Evolutionary conservation across 192 early-diverging fungal genomes (phyloP).

Genomic region (Rhizophagus clarus): DNA sequence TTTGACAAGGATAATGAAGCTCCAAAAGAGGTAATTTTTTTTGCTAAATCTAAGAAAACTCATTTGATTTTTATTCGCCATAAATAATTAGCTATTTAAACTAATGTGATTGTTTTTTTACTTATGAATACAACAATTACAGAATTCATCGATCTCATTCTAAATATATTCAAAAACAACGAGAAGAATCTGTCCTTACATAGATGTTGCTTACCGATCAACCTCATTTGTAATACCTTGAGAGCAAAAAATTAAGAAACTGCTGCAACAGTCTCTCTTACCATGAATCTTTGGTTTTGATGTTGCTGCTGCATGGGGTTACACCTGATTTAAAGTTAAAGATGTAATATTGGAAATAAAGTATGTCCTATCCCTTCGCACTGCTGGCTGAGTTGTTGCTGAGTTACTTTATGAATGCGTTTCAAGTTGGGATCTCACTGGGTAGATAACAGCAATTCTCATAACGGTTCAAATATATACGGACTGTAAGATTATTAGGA

Average conservation of each 20-base stretch:
- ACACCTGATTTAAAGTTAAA: background rate
- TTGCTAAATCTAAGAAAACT: background rate
- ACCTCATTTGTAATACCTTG: background rate
- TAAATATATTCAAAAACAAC: constrained; percentile 12
- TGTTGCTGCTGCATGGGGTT: background rate
- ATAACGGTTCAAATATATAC: constrained; percentile 6
- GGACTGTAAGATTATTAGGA: too few species aligned
- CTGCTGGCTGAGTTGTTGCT: background rate
- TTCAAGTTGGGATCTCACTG: background rate
- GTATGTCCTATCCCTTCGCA: background rate
- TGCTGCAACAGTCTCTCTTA: background rate
- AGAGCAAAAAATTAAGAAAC: constrained; percentile 10
- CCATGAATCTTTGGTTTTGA: background rate
- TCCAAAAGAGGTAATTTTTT: background rate
- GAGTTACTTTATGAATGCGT: background rate
- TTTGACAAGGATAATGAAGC: too few species aligned
- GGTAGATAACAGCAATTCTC: background rate
- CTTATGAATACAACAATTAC: background rate
- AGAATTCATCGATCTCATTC: background rate
- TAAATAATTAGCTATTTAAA: background rate
- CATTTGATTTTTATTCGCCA: too few species aligned
- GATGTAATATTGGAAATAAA: background rate
- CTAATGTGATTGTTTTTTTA: background rate
- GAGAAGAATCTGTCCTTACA: background rate
- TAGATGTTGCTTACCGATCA: background rate